Conservation (phyloP, 805 yeast genomes). For the Wickerhamiella kazuoi region DNA sequence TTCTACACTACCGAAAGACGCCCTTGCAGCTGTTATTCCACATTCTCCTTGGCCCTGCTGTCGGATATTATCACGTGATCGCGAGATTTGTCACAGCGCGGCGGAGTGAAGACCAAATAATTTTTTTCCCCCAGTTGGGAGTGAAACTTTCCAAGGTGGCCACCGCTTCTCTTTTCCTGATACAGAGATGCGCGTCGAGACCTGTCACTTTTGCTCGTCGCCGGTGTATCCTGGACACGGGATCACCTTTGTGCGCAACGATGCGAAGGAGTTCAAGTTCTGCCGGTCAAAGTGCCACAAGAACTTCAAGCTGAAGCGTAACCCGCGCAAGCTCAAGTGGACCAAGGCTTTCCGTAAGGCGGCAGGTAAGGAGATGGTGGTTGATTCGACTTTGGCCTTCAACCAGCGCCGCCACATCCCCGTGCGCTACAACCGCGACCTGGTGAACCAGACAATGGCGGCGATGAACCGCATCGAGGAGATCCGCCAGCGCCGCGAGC, state of each 20-base stretch:
- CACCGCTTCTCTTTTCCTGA: background rate
- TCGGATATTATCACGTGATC: too few relatives aligned
- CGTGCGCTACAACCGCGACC: constrained; percentile 90
- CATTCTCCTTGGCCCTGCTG: too few relatives aligned
- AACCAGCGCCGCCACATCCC: constrained; percentile 97
- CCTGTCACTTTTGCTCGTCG: constrained; percentile 93
- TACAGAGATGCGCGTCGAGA: constrained; percentile 23
- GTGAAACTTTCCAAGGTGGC: background rate
- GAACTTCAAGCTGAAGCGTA: constrained; percentile 92
- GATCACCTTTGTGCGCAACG: constrained; percentile 93
- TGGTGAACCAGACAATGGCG: constrained; percentile 81
- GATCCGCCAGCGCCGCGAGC: constrained; percentile 88
- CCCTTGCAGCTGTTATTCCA: too few relatives aligned
- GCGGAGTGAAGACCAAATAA: too few relatives aligned
- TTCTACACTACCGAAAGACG: too few relatives aligned
- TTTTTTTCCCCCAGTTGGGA: background rate
- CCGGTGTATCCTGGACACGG: constrained; percentile 94
- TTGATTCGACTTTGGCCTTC: constrained; percentile 87
- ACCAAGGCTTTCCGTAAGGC: constrained; percentile 98
- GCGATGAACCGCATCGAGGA: constrained; percentile 95
- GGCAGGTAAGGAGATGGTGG: constrained; percentile 96
- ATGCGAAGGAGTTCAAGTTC: constrained; percentile 92
- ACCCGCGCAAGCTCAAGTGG: constrained; percentile 96
- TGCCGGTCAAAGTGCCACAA: constrained; percentile 97
- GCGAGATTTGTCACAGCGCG: too few relatives aligned